Evolutionary conservation across 768 basidiomycete species (phyloP), one percentile per base, ranked within the genome.

Genomic region (Russula vinacea): DNA sequence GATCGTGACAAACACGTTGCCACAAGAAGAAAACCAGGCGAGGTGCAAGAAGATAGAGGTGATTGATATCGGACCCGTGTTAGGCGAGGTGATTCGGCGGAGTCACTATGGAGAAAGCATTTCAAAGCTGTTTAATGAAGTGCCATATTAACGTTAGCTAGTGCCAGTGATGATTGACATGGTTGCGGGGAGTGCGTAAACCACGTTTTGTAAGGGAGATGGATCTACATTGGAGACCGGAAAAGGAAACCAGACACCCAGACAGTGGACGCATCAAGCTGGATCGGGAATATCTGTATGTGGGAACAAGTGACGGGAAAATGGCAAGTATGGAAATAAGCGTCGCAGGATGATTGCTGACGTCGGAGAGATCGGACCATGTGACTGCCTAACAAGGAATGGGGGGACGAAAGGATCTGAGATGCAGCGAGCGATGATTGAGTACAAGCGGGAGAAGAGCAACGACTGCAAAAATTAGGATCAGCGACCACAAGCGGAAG

Each of bases 21-120:
- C 97, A 59, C 97, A 98, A 76, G 72, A 81, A 56, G 86, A 79
- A 70, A 92, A 95, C 76, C 82, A 86, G 74, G 82, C 78, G 44
- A 75, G 73, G 59, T 92, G 91, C 76, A 75, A 75, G 49, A 92
- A 93, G 77, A 84, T 99, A 49, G 92, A 94, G 77, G 92, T 94
- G 59, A 88, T 99, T 69, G 95, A 98, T 78, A 88, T 99, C 68
- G 92, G 93, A 29, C 87, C 89, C 22, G 94, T 98, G 69, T 84
- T 99, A 53, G 97, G 94, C 45, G 96, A 98, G 82, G 92, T 94
- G 67, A 96, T 98, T 65, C 80, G 96, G 70, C 83, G 96, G 66
- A 95, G 92, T 70, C 96, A 98, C 75, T 98, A 97, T 72, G 96
- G 96, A n/a, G 92, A 94, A 77, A 90, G 90, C 77, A 88, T 94